Base-by-base conservation (phyloP, 495 filamentous ascomycete species). In the Sabuloglossum arenarium region DNA sequence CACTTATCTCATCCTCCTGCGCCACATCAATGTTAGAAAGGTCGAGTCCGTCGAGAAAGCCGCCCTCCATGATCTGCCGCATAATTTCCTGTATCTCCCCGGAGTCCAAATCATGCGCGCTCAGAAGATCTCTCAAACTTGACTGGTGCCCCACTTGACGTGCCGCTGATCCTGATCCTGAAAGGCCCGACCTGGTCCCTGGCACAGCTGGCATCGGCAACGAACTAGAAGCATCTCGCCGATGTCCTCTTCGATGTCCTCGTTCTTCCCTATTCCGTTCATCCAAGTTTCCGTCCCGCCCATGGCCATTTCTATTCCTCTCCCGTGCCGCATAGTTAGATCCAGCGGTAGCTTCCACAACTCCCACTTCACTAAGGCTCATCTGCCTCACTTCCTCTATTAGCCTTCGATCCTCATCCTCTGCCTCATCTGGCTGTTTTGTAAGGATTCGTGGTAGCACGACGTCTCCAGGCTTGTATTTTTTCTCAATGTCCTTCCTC, bases 21-120 rank as follows among this genome's bases (percentile, higher is more conserved):
- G 68, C 69, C 3, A 83, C 72, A 59, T 85, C 84, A 27, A 95
- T 75, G 59, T 86, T 85, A 62, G 87, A 79, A 54, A 93, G 68
- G 62, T 95, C 86, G 53, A 94, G 77, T 30, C 87, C 87, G 60
- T 94, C 85, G 54, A 95, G 65, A 52, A 94, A 65, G 0, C 88
- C 88, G 60, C 94, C 88, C 61, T 90, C 86, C 59, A 88, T 77
- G 52, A 95, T 94, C 66, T 91, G 85, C 39, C 84, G 74, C 59
- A 90, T 70, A 58, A 95, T 94, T 64, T 91, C 86, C 65, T 93
- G 81, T 63, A 91, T 75, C 56, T 88, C 86, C 47, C 71, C 69
- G 21, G 75, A 73, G 62, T 84, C 84, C n/a, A 83, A 65, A 59
- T 88, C 84, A 0, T 82, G 84, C 12, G 79, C 69, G 59, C 82